These are phyloP conservation scores for Boletus subcaerulescens DNA, from an alignment of 768 basidiomycete genomes.

Conservation along the genomic window DNA sequence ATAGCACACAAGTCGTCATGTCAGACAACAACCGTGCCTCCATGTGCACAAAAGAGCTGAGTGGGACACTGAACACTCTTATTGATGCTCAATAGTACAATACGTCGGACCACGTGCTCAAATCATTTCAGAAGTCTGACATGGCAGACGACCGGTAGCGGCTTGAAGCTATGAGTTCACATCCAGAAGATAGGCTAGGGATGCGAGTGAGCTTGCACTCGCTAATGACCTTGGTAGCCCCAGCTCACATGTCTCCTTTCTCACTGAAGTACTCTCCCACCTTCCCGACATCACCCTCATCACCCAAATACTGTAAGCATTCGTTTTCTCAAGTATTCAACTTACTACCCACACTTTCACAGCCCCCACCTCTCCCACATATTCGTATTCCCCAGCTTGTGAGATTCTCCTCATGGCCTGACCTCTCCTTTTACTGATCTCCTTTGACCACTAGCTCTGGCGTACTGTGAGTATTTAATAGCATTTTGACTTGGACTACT, in stretches of 20 bases:
- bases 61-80: too few relatives aligned
- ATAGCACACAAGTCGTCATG: too few relatives aligned
- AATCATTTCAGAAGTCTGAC: too few relatives aligned
- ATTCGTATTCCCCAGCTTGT: constrained; percentile 52
- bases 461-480: constrained; percentile 60
- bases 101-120: too few relatives aligned
- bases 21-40: too few relatives aligned
- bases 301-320: constrained; percentile 85
- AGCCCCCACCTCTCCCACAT: constrained; percentile 87
- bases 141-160: too few relatives aligned
- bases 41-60: too few relatives aligned
- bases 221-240: constrained; percentile 49
- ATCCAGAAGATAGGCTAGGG: too few relatives aligned
- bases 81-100: too few relatives aligned
- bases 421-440: constrained; percentile 3
- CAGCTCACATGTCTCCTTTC: constrained; percentile 75
- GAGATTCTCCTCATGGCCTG: constrained; percentile 33
- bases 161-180: too few relatives aligned
- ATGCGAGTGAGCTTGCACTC: too few relatives aligned
- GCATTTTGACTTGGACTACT: background rate
- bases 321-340: background rate
- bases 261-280: constrained; percentile 91
- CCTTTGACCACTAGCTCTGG: constrained; percentile 45
- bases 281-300: constrained; percentile 87
- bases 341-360: constrained; percentile 14